phyloP scores from a whole-genome alignment of 495 filamentous ascomycete genomes.

The Xylaria acuta region DNA sequence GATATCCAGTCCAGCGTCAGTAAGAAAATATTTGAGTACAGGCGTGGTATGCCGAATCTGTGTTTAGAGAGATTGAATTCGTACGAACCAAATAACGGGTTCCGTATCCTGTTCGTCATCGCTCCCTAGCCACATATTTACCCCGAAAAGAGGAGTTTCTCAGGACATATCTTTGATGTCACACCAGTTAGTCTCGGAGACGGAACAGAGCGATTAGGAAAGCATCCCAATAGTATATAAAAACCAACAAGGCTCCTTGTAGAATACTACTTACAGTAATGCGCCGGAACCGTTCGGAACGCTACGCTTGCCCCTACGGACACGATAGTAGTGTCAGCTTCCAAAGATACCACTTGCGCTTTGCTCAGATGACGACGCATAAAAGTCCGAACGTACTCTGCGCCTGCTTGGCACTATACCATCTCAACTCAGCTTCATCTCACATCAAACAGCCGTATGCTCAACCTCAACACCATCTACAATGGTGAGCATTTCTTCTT shows the following conservation, averaged over 20 bases:
- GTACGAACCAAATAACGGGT: neutral
- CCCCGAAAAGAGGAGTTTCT: neutral
- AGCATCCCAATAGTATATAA: neutral
- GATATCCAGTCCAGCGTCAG: slow-evolving; percentile 1
- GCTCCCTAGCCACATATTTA: too few relatives aligned
- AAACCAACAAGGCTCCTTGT: neutral
- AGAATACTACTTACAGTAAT: neutral
- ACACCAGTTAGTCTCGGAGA: neutral
- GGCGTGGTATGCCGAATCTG: neutral
- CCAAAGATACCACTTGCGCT: neutral
- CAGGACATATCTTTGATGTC: neutral
- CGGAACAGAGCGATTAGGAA: neutral
- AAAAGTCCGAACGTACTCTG: neutral
- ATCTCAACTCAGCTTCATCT: neutral
- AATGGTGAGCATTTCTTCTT: neutral
- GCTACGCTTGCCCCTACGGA: neutral
- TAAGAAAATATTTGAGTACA: too few relatives aligned
- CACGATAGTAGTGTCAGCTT: neutral
- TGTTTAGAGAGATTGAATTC: neutral
- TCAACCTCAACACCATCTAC: neutral
- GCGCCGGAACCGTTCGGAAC: neutral
- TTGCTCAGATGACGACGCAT: neutral
- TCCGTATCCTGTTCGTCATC: neutral
- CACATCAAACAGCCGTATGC: neutral
- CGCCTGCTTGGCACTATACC: neutral